Conservation (phyloP, 768 basidiomycete genomes). For the Coprinopsis marcescibilis region DNA sequence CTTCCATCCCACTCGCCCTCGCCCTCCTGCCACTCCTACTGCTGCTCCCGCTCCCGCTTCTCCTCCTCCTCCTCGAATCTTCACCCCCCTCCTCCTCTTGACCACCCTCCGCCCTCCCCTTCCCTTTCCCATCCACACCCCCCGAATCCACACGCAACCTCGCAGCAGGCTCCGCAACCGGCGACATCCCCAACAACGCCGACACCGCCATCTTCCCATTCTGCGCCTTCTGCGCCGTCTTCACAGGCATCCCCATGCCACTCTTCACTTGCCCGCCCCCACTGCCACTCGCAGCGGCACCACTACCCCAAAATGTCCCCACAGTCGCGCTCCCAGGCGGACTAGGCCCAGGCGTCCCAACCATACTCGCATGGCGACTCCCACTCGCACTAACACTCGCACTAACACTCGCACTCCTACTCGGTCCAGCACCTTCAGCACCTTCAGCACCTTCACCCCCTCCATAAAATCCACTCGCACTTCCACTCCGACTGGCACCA, state of each 20-base stretch:
- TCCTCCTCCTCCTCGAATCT: background rate
- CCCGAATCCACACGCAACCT: background rate
- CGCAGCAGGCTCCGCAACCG: background rate
- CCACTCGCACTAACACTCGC: too few species aligned
- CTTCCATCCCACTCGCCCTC: background rate
- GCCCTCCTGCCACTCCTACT: background rate
- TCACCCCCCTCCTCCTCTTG: background rate
- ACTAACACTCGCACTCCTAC: background rate
- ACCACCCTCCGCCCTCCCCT: slow-evolving; percentile 1
- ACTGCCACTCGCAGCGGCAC: too few species aligned
- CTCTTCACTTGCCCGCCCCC: too few species aligned
- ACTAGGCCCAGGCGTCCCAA: too few species aligned
- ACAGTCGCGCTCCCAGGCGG: too few species aligned
- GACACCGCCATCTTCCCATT: background rate
- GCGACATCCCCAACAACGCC: background rate
- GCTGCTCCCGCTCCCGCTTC: background rate
- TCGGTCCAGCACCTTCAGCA: background rate
- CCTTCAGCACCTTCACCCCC: background rate
- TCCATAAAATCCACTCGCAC: background rate
- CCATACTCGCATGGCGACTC: too few species aligned
- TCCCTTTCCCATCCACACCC: background rate
- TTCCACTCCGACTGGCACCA: background rate
- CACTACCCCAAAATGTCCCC: too few species aligned
- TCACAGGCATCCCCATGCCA: too few species aligned
- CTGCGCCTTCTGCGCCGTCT: too few species aligned